These are phyloP conservation scores for Fusarium avenaceum DNA, from an alignment of 2,329 filamentous ascomycete species.

Conservation along the genomic window DNA sequence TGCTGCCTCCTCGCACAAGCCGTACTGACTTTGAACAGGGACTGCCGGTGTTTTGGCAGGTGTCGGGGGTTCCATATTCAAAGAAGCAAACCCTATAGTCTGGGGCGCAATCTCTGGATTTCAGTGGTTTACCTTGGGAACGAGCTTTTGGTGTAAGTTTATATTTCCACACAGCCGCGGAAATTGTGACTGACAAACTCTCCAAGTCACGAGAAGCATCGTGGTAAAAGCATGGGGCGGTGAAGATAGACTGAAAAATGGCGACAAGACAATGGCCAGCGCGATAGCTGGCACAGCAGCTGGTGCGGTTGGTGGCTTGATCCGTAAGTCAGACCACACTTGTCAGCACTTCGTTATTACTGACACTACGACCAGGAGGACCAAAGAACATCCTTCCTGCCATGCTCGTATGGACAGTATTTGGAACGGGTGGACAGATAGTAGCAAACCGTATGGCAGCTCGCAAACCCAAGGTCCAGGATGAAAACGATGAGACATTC, in stretches of 20 bases:
- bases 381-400: slow-evolving; percentile 67
- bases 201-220: slow-evolving; percentile 62
- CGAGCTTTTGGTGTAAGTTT: slow-evolving; percentile 78
- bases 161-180: background rate
- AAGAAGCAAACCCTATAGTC: slow-evolving; percentile 74
- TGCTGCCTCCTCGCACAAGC: background rate
- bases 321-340: slow-evolving; percentile 59
- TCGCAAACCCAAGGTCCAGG: slow-evolving; percentile 49
- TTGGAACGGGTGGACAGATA: slow-evolving; percentile 59
- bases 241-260: slow-evolving; percentile 65
- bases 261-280: slow-evolving; percentile 76
- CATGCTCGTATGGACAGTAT: slow-evolving; percentile 62
- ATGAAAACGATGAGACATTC: slow-evolving; percentile 57
- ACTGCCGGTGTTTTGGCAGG: slow-evolving; percentile 73
- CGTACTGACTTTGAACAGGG: slow-evolving; percentile 59
- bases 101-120: slow-evolving; percentile 80
- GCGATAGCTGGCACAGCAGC: slow-evolving; percentile 78
- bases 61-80: slow-evolving; percentile 78
- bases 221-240: slow-evolving; percentile 64
- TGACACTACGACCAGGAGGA: slow-evolving; percentile 58
- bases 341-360: background rate
- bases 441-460: slow-evolving; percentile 52
- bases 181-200: slow-evolving; percentile 22
- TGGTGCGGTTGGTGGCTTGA: slow-evolving; percentile 69
- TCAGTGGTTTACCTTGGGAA: slow-evolving; percentile 85